Conservation (phyloP, 148 eudicot genomes). For the Rhododendron kiyosumense region DNA sequence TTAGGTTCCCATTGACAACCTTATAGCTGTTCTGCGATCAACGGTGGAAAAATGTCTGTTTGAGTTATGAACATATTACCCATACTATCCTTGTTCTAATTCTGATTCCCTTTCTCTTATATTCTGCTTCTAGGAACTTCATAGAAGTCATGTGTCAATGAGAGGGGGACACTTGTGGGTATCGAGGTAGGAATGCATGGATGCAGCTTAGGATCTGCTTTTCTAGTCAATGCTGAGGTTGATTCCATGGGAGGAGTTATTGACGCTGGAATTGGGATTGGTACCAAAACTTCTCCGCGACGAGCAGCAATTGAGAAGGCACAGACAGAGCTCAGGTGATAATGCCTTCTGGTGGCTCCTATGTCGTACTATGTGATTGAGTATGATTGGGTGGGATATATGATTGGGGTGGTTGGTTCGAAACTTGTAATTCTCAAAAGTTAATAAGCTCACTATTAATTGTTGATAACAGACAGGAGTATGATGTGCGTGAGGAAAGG, state of each 20-base stretch:
- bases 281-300: slow-evolving; percentile 64
- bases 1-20: neutral
- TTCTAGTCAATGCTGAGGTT: slow-evolving; percentile 88
- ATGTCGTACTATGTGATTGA: neutral
- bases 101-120: slow-evolving; percentile 3
- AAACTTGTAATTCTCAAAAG: slow-evolving; percentile 8
- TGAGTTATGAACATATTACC: neutral
- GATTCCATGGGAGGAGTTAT: slow-evolving; percentile 99
- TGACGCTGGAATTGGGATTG: slow-evolving; percentile 78
- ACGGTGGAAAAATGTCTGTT: neutral
- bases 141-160: slow-evolving; percentile 30
- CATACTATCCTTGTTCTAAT: neutral
- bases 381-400: neutral
- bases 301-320: slow-evolving; percentile 80
- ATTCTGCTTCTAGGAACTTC: slow-evolving; percentile 16
- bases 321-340: slow-evolving; percentile 89
- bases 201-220: slow-evolving; percentile 55
- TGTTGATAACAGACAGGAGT: slow-evolving; percentile 68
- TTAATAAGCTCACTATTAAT: slow-evolving; percentile 7
- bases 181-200: slow-evolving; percentile 69
- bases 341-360: neutral
- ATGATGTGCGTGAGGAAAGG: slow-evolving; percentile 77
- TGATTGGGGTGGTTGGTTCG: neutral
- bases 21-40: slow-evolving; percentile 2
- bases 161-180: slow-evolving; percentile 42